Evolutionary conservation across 176 grass and related monocot genomes (phyloP).

Genomic region (Secale cereale): DNA sequence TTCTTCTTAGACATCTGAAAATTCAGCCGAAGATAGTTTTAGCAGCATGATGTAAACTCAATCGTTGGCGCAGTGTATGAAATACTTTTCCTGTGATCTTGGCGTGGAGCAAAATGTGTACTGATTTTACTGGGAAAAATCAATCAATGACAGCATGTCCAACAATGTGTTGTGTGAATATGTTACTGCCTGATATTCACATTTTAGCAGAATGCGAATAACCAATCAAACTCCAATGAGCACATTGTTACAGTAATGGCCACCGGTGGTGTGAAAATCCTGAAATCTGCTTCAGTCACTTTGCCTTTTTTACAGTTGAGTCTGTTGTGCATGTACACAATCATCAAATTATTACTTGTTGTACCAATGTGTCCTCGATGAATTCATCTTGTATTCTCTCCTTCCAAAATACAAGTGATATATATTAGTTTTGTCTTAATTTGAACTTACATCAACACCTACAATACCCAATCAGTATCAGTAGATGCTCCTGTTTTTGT

Average conservation of each 20-base stretch:
- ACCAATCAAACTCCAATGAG: neutral
- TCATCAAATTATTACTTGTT: neutral
- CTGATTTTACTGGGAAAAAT: neutral
- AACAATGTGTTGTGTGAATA: neutral
- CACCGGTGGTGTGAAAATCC: neutral
- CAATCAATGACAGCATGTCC: constrained; percentile 4
- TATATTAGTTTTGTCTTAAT: neutral
- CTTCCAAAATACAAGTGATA: neutral
- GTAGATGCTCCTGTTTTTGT: neutral
- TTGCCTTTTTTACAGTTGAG: neutral
- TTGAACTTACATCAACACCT: too few species aligned
- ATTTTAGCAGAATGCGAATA: neutral
- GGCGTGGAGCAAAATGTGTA: neutral
- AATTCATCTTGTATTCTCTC: neutral
- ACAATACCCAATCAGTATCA: neutral
- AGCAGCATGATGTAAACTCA: neutral
- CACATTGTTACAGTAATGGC: neutral
- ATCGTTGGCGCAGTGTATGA: neutral
- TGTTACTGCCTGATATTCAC: constrained; percentile 1
- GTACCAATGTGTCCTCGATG: neutral
- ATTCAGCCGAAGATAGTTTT: neutral
- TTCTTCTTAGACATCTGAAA: constrained; percentile 37
- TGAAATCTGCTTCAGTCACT: neutral
- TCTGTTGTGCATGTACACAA: neutral
- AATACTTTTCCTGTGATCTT: neutral